A percentile compares a stretch with the other conserved stretches of the same genome.
Conservation (phyloP, 495 filamentous ascomycete species). For the Podospora conica region DNA sequence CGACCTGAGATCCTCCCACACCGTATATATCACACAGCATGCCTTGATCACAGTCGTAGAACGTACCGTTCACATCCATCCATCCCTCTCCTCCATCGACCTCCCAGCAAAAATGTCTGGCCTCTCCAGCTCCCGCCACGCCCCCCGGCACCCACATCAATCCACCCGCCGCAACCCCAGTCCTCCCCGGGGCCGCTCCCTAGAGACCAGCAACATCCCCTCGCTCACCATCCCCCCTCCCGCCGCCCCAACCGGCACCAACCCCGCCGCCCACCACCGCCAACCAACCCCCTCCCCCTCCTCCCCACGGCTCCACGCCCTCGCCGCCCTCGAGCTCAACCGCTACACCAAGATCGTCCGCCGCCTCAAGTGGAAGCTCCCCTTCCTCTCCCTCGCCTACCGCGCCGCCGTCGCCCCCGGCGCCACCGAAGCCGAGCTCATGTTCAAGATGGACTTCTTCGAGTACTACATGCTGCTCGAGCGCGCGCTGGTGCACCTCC, state of each 20-base stretch:
- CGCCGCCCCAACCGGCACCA: background rate
- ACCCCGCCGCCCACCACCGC: slow-evolving; percentile 8
- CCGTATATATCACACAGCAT: background rate
- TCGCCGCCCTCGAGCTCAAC: slow-evolving; percentile 39
- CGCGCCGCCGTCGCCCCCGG: slow-evolving; percentile 33
- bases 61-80: background rate
- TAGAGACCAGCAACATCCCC: background rate
- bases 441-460: slow-evolving; percentile 68
- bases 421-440: slow-evolving; percentile 45
- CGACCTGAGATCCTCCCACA: background rate
- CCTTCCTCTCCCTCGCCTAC: slow-evolving; percentile 51
- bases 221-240: background rate
- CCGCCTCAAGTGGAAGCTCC: slow-evolving; percentile 55
- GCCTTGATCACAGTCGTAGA: background rate
- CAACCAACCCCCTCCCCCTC: background rate
- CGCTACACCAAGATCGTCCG: slow-evolving; percentile 53
- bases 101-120: slow-evolving; percentile 11
- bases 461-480: slow-evolving; percentile 65
- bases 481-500: slow-evolving; percentile 55
- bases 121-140: slow-evolving; percentile 21
- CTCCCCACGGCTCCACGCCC: background rate
- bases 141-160: slow-evolving; percentile 1
- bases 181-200: background rate
- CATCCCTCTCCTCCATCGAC: background rate
- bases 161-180: background rate